Base-by-base conservation (phyloP, 1,284 basidiomycete species). In the Cryptococcus wingfieldii region DNA sequence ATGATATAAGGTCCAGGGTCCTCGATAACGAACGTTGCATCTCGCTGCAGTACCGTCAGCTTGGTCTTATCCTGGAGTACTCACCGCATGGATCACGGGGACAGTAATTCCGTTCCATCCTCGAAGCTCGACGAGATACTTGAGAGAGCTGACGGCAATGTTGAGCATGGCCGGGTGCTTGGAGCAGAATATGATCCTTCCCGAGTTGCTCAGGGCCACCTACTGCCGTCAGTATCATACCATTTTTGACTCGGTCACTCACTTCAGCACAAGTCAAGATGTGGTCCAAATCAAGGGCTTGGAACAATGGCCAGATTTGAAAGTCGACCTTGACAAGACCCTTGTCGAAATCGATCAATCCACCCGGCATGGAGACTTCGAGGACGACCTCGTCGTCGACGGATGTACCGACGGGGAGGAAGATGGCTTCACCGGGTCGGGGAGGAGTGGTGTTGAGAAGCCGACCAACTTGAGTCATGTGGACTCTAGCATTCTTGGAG, bases 291-390 rank as follows among this genome's bases (percentile, higher is more conserved):
- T 93, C 93, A 56, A 98, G 78, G 61, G 88, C 89, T 73, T 95
- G 90, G 83, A 98, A 97, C 53, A 98, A 73, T 0, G 94, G 94
- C 92, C 93, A 98, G 84, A 96, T 90, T 48, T 92, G 91, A 71
- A 95, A 94, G 68, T 80, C 75, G 51, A 78, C 74, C 46, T 75
- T 70, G 50, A 77, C 65, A 37, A 77, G 59, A 25, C 74, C 77
- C 27, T 67, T 67, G 31, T 77, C 72, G 66, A 78, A 79, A 56
- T 80, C 77, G 37, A 79, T 58, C 49, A 70, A 59, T 2, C 70
- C 75, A 7, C 79, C 79, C 1, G 80, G 73, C 74, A 80, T 75
- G 48, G 51, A 49, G 1, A 62, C 71, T 51, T 72, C 68, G 14
- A 77, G 49, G 9, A 61, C 58, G 5, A 75, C 61, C 42, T 65